Base-by-base conservation (phyloP, 2,329 filamentous ascomycete species). In the Ascochyta clinopodiicola region DNA sequence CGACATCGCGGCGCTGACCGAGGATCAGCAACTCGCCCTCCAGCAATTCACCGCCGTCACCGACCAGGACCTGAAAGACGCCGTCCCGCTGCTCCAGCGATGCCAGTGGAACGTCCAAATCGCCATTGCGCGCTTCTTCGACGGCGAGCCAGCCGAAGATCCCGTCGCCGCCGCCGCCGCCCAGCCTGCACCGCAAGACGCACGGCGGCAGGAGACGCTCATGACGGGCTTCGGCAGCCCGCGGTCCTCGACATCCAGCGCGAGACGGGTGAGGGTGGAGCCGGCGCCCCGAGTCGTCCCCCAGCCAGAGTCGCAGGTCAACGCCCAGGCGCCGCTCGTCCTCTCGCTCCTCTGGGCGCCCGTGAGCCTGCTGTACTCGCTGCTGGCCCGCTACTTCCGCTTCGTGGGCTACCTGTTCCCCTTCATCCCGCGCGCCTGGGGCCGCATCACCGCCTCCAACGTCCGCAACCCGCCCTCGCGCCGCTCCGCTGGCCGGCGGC, bases 81-180 rank as follows among this genome's bases (percentile, higher is more conserved):
- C 95, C 2, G 81, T 96, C 44, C 86, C 91, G 1, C 76, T 99
- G 4, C 81, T 99, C 2, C 85, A 88, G 64, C 83, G 92, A 59
- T 96, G 92, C 52, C 89, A 98, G 81, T 99, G 95, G 95, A 99
- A 98, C 72, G 90, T 96, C 0, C 90, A 94, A 81, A 96, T 98
- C 68, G 94, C 95, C 54, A 94, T 99, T 61, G 87, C 95, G 62
- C 96, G 96, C 72, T 98, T 98, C 84, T 99, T 97, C 74, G 95
- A 99, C 70, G 95, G 95, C 65, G 95, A 98, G 78, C 89, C 89
- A 3, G 85, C 92, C 44, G 91, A 96, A 54, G 73, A 76, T 73
- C 89, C 86, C 12, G 80, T 94, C 17, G 89, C 90, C 54, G 89
- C 89, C 53, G 91, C 90, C 54, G 83, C 88, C 45, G 78, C 27